Base-by-base conservation (phyloP, 78 protist species). In the Cavenderia fasciculata region DNA sequence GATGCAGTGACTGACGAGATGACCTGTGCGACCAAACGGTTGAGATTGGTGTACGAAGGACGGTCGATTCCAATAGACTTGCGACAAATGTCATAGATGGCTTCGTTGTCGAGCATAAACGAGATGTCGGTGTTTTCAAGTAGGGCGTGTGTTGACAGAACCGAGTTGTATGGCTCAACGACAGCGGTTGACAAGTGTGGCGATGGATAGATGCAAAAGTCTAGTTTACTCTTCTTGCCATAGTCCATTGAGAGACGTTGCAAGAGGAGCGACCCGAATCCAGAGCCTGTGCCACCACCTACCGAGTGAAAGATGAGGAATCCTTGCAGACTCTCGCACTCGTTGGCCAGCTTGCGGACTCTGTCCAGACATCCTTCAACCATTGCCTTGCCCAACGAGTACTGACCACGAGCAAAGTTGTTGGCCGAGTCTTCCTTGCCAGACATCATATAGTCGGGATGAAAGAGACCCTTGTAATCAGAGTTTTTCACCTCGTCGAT, bases 261-360 rank as follows among this genome's bases (percentile, higher is more conserved):
- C 44, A 98, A 85, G 34, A 98, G 97, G 51, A 97, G 95, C 25
- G 98, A 43, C 47, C 97, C 98, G 56, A 97, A 79, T 41, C 99
- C 99, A 8, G 98, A 97, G 40, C 99, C 99, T 6, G 98, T 96
- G 49, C 99, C 99, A 34, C 99, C 99, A 86, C 98, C 99, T 46
- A 97, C 95, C 16, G 97, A 51, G 89, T 95, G 87, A 94, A 89
- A 87, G 59, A 94, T 72, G 41, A 96, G 92, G 97, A 98, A 97
- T 51, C 99, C 99, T 90, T 95, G 97, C 25, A 99, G 99, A 29
- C 99, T 99, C 0, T 98, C 95, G 96, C 99, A 99, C 74, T 96
- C 92, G 94, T 99, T 99, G 1, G 99, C 98, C 25, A 98, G 95
- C 92, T 94, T 95, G 63, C 99, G 93, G 95, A 99, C 96, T 52